Percentiles rank a stretch among this genome's conserved stretches.
phyloP scores from a whole-genome alignment of 2,329 filamentous ascomycete species.

The Dendrostoma leiphaemia region DNA sequence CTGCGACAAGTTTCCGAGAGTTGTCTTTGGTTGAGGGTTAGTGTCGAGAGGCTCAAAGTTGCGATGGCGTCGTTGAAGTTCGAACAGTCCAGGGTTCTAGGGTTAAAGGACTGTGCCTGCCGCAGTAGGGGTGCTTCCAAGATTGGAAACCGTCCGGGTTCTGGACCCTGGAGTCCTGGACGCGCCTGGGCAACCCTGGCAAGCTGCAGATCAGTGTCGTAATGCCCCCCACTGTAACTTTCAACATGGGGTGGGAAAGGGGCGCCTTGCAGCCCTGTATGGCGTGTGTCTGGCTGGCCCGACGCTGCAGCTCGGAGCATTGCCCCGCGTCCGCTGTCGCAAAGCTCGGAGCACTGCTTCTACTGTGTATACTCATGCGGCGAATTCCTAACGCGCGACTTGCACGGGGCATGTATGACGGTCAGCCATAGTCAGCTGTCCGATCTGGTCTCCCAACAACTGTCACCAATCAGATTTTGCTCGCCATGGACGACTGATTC shows the following conservation, averaged over 20 bases:
- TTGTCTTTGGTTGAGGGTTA: not conserved
- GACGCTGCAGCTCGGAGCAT: not conserved
- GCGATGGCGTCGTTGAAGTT: not conserved
- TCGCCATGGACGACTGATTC: not conserved
- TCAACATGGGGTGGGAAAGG: no score
- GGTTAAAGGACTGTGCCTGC: not conserved
- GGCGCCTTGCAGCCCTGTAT: not conserved
- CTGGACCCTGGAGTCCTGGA: no score
- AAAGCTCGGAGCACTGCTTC: no score
- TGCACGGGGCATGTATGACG: not conserved
- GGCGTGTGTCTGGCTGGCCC: not conserved
- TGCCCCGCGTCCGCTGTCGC: not conserved
- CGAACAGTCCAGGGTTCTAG: not conserved
- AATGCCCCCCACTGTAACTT: not conserved
- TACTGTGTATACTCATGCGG: no score
- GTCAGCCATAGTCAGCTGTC: not conserved
- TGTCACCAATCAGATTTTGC: not conserved
- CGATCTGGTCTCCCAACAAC: not conserved
- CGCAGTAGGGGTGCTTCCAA: not conserved
- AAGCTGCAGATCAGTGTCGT: constrained; percentile 1
- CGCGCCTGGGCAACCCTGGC: no score
- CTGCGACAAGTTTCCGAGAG: not conserved
- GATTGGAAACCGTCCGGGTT: no score
- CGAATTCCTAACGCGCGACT: not conserved
- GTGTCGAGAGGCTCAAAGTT: no score